A percentile compares a stretch with the other conserved stretches of the same genome.
Conservation (phyloP, 306 rosid species). For the Astragalus membranaceus region DNA sequence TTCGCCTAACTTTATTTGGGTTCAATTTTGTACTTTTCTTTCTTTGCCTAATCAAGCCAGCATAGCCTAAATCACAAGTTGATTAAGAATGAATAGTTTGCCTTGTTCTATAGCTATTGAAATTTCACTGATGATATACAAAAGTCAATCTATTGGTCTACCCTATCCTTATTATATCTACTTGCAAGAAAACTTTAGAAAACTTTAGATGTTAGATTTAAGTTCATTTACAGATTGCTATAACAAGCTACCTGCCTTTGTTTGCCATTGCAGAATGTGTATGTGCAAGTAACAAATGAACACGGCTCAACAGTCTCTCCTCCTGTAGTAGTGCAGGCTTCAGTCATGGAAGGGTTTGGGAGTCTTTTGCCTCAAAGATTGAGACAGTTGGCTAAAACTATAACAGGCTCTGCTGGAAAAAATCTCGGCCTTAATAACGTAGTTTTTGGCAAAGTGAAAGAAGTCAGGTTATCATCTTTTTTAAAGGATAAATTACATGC, state of each 20-base stretch:
- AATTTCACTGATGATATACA: not conserved
- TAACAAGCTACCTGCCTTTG: not conserved
- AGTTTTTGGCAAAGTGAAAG: conserved; percentile 68
- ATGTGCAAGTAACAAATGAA: conserved; percentile 58
- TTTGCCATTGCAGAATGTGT: conserved; percentile 51
- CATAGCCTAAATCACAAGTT: not conserved
- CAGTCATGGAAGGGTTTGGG: conserved; percentile 48
- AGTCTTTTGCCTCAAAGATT: conserved; percentile 55
- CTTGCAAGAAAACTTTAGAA: not conserved
- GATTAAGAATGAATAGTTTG: conserved; percentile 14
- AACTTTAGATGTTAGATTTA: not conserved
- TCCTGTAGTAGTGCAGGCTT: conserved; percentile 64
- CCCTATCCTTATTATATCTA: not conserved
- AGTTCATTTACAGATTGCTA: not conserved
- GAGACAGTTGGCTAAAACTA: conserved; percentile 63
- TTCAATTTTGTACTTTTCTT: not conserved
- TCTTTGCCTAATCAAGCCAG: not conserved
- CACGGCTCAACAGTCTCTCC: conserved; percentile 58
- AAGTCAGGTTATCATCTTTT: conserved; percentile 59
- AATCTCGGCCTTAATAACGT: conserved; percentile 80
- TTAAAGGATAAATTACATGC: conserved; percentile 41
- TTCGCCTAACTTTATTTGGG: not conserved
- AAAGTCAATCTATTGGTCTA: not conserved
- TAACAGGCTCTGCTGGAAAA: conserved; percentile 40
- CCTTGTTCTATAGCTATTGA: not conserved